Evolutionary conservation across 1,139 yeast species (phyloP).

Genomic region (Pichia cactophila): DNA sequence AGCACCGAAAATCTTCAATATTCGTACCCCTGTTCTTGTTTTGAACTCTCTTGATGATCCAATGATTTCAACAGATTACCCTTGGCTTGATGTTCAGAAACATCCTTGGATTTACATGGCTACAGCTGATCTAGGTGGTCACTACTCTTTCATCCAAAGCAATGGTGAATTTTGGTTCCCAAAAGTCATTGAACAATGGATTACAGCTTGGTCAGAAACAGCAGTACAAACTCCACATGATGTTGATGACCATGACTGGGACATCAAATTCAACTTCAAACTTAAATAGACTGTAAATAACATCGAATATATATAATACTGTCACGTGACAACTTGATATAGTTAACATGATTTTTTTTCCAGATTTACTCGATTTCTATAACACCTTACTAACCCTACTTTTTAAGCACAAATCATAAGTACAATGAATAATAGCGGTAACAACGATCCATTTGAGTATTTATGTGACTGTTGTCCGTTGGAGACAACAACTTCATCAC

Average conservation of each 20-base stretch:
- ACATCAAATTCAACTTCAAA: neutral
- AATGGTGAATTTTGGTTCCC: slow-evolving; percentile 71
- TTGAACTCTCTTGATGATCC: slow-evolving; percentile 81
- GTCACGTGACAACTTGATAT: neutral
- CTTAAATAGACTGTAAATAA: neutral
- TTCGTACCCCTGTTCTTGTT: slow-evolving; percentile 62
- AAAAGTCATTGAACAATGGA: slow-evolving; percentile 53
- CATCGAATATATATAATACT: neutral
- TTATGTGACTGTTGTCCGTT: neutral
- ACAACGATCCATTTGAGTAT: neutral
- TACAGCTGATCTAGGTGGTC: slow-evolving; percentile 58
- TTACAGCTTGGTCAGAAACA: slow-evolving; percentile 41
- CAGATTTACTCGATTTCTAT: no score
- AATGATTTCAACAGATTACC: slow-evolving; percentile 49
- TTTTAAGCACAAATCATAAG: no score
- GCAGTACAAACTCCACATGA: slow-evolving; percentile 12
- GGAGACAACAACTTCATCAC: neutral
- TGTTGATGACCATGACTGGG: slow-evolving; percentile 7
- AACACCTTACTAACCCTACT: no score
- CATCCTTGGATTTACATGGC: slow-evolving; percentile 53
- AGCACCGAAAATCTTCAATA: slow-evolving; percentile 42
- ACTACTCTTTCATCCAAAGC: slow-evolving; percentile 50
- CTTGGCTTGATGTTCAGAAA: slow-evolving; percentile 37
- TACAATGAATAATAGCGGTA: neutral
- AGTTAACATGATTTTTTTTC: neutral